phyloP scores from a whole-genome alignment of 495 filamentous ascomycete species.

The Hypoxylon lenormandii region DNA sequence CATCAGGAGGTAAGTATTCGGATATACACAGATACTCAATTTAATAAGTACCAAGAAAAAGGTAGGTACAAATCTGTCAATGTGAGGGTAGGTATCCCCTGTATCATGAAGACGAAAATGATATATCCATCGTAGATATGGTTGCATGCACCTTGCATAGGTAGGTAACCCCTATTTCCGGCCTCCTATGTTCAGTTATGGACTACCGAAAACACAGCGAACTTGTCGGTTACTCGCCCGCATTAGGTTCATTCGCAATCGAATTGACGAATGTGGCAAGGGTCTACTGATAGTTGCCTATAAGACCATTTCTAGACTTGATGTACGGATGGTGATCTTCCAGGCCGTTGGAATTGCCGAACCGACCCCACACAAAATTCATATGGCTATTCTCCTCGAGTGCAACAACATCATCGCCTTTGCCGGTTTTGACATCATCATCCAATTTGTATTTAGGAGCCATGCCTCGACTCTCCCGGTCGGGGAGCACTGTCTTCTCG shows the following conservation, averaged over 20 bases:
- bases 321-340: slow-evolving; percentile 46
- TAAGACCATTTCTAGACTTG: slow-evolving; percentile 32
- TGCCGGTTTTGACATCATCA: slow-evolving; percentile 42
- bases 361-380: slow-evolving; percentile 45
- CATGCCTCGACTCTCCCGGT: slow-evolving; percentile 27
- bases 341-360: slow-evolving; percentile 50
- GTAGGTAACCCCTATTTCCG: too few relatives aligned
- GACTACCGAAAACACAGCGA: too few relatives aligned
- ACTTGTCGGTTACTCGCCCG: neutral
- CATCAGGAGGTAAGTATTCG: too few relatives aligned
- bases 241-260: slow-evolving; percentile 13
- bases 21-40: too few relatives aligned
- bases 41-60: too few relatives aligned
- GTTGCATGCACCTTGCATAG: too few relatives aligned
- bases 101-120: too few relatives aligned
- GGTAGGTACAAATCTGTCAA: too few relatives aligned
- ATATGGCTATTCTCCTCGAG: slow-evolving; percentile 52
- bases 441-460: slow-evolving; percentile 35
- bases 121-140: too few relatives aligned
- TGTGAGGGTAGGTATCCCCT: too few relatives aligned
- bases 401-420: slow-evolving; percentile 44
- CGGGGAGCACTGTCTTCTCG: slow-evolving; percentile 4
- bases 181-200: too few relatives aligned
- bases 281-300: slow-evolving; percentile 20
- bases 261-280: slow-evolving; percentile 19